These are phyloP conservation scores for Jatropha multifida DNA, from an alignment of 441 rosid species.

Conservation along the genomic window DNA sequence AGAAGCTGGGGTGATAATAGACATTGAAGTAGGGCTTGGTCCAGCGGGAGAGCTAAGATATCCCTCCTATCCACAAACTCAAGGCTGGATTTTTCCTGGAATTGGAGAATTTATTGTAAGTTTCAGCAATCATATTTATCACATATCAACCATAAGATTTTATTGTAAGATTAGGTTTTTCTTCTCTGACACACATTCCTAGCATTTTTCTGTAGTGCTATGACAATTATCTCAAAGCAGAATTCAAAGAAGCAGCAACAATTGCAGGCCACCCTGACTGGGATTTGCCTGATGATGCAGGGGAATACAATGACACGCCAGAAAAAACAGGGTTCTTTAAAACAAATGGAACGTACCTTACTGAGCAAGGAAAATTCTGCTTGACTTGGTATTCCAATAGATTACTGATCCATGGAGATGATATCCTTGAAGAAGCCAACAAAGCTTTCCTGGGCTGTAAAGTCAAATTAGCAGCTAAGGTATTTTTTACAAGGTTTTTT, in stretches of 20 bases:
- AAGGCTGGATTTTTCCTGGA: slow-evolving; percentile 83
- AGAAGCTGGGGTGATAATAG: slow-evolving; percentile 53
- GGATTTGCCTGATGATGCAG: slow-evolving; percentile 71
- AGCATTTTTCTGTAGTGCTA: slow-evolving; percentile 47
- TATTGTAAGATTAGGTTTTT: neutral
- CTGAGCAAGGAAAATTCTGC: slow-evolving; percentile 67
- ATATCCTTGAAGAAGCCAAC: slow-evolving; percentile 74
- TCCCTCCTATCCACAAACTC: slow-evolving; percentile 66
- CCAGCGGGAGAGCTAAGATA: slow-evolving; percentile 91
- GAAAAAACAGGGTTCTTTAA: slow-evolving; percentile 59
- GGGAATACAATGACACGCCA: slow-evolving; percentile 58
- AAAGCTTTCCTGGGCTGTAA: slow-evolving; percentile 58
- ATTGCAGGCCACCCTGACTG: slow-evolving; percentile 70
- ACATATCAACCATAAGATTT: neutral
- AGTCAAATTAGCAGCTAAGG: slow-evolving; percentile 81
- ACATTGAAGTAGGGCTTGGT: slow-evolving; percentile 81
- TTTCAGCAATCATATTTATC: neutral
- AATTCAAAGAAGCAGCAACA: slow-evolving; percentile 60
- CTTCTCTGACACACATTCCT: slow-evolving; percentile 4
- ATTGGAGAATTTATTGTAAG: slow-evolving; percentile 87
- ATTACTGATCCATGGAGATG: slow-evolving; percentile 69
- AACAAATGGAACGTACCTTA: slow-evolving; percentile 50
- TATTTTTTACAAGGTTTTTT: slow-evolving; percentile 21
- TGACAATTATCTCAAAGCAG: slow-evolving; percentile 59
- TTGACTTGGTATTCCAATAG: slow-evolving; percentile 79